Conservation (phyloP, 768 basidiomycete genomes). For the Exidia glandulosa region DNA sequence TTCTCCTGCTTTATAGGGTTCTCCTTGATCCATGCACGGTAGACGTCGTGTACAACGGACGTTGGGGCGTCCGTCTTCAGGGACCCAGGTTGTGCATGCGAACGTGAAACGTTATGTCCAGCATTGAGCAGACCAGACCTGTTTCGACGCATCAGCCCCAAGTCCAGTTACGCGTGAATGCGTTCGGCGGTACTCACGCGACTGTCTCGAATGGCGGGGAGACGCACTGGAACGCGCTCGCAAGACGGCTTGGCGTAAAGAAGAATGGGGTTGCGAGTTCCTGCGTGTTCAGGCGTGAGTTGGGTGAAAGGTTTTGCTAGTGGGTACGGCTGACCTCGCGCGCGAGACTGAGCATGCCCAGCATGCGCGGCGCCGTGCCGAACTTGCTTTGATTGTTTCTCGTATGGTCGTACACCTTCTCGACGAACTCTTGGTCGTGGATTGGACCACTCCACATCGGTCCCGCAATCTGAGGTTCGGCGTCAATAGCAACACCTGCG, state of each 20-base stretch:
- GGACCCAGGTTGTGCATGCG: constrained; percentile 82
- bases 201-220: constrained; percentile 67
- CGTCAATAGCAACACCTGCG: neutral
- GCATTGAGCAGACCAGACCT: constrained; percentile 87
- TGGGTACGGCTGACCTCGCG: constrained; percentile 50
- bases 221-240: constrained; percentile 71
- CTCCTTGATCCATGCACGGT: constrained; percentile 71
- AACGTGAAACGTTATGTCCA: constrained; percentile 76
- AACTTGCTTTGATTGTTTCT: constrained; percentile 52
- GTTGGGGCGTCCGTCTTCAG: constrained; percentile 80
- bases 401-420: constrained; percentile 64
- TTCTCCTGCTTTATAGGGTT: constrained; percentile 82
- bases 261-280: constrained; percentile 73
- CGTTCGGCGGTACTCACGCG: constrained; percentile 39
- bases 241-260: constrained; percentile 72
- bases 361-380: constrained; percentile 75
- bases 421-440: constrained; percentile 66
- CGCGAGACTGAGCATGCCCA: constrained; percentile 89
- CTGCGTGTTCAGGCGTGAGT: constrained; percentile 25
- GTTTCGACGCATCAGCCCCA: neutral
- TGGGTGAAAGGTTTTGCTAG: neutral
- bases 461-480: constrained; percentile 56
- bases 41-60: constrained; percentile 65
- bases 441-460: constrained; percentile 95
- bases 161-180: neutral